These are phyloP conservation scores for Suillus discolor DNA, from an alignment of 768 basidiomycete species.

Conservation along the genomic window DNA sequence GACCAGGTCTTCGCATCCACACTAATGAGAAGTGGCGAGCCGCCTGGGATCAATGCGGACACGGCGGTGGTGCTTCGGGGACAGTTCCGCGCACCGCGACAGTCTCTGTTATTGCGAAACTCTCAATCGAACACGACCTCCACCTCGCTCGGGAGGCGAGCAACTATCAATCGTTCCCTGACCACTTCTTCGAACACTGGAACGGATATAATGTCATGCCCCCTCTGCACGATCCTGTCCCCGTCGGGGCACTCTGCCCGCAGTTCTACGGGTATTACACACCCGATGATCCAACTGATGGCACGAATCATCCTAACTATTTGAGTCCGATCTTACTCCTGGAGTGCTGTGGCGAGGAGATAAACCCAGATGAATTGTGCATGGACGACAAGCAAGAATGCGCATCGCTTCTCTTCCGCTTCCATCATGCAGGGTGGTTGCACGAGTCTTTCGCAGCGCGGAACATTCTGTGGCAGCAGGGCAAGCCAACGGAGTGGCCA, in stretches of 20 bases:
- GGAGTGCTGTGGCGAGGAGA: slow-evolving; percentile 47
- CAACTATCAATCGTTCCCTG: slow-evolving; percentile 31
- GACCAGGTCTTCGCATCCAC: slow-evolving; percentile 15
- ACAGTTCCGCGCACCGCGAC: slow-evolving; percentile 32
- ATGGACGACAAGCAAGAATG: slow-evolving; percentile 45
- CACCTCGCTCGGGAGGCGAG: slow-evolving; percentile 38
- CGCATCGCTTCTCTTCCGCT: slow-evolving; percentile 39
- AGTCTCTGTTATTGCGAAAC: slow-evolving; percentile 47
- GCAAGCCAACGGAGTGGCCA: slow-evolving; percentile 39
- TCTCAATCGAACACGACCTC: slow-evolving; percentile 39
- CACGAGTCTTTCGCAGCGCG: slow-evolving; percentile 45
- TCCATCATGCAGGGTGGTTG: slow-evolving; percentile 40
- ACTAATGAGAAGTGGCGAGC: slow-evolving; percentile 18
- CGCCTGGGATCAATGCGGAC: slow-evolving; percentile 10
- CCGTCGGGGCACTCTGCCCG: slow-evolving; percentile 54
- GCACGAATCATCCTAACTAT: slow-evolving; percentile 13
- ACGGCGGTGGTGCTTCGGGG: neutral
- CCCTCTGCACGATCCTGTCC: slow-evolving; percentile 43
- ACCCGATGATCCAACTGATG: slow-evolving; percentile 26
- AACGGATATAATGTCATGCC: slow-evolving; percentile 25
- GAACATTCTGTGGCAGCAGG: slow-evolving; percentile 47
- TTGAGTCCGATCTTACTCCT: slow-evolving; percentile 47
- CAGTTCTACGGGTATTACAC: slow-evolving; percentile 68
- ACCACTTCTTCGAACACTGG: slow-evolving; percentile 30
- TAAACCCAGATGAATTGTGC: slow-evolving; percentile 30